Evolutionary conservation across 352 stramenopile species (phyloP), one percentile per base, ranked within the genome.

Genomic region (Globisporangium parvum): DNA sequence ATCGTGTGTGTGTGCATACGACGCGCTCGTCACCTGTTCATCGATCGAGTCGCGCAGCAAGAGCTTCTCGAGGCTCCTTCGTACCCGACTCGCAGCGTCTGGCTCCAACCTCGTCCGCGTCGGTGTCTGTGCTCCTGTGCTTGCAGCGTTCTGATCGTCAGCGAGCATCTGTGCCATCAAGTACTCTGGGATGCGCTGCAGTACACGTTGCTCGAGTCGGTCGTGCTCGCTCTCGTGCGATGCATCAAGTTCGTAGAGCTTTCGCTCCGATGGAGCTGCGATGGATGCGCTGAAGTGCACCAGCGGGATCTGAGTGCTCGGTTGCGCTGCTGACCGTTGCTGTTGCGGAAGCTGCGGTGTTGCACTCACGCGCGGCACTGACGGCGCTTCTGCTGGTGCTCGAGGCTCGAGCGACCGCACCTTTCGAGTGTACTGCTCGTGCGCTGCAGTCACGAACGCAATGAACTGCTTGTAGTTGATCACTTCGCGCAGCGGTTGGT

Each of bases 381-480:
- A 35, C 20, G 56, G 40, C 48, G 31, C 1, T 14, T 14, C 39
- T 44, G 39, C 14, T 44, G 39, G 3, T 44, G 39, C 39, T 44
- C 17, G 14, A n/a, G 39, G 14, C 39, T 20, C 39, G 20, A 44
- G 2, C 3, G 39, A 20, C 20, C 39, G 39, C 14, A 2, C 14
- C 14, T 37, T 37, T 53, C 54, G 70, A 18, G 66, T 65, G 33
- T 77, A 63, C 23, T 70, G 57, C 20, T 79, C 65, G 26, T 75
- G 67, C 6, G 77, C 80, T 42, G 75, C 71, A 0, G 77, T 85
- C 26, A 87, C 66, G 53, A 91, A 89, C 4, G 78, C 80, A 21
- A 80, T 68, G 47, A 91, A 91, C 53, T 88, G 76, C 50, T 85
- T 87, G 63, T 82, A 91, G 59, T 68, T 89, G 47, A 91, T 91